phyloP scores from a whole-genome alignment of 306 rosid species.

The Vicia faba region DNA sequence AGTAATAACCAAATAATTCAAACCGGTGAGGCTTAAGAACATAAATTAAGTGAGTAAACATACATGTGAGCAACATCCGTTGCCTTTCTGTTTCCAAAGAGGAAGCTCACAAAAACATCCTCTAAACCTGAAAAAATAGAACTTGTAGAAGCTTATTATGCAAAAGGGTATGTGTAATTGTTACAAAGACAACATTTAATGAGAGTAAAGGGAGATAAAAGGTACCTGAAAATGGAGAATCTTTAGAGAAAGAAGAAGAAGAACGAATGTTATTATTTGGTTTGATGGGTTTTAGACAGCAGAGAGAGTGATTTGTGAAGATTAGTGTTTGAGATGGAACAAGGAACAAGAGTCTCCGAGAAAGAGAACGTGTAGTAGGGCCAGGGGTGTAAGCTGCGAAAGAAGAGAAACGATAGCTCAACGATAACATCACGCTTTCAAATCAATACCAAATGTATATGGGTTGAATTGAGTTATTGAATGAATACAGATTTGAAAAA shows the following conservation, averaged over 20 bases:
- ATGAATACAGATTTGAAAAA: no score
- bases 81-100: conserved; percentile 78
- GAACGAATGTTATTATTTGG: conserved; percentile 28
- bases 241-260: conserved; percentile 34
- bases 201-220: not conserved
- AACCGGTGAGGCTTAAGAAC: conserved; percentile 6
- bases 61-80: conserved; percentile 92
- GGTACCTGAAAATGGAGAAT: conserved; percentile 57
- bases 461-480: no score
- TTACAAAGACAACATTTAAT: conserved; percentile 8
- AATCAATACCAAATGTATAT: no score
- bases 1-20: conserved; percentile 6
- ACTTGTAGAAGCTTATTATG: conserved; percentile 2
- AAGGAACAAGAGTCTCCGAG: not conserved
- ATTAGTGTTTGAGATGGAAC: conserved; percentile 18
- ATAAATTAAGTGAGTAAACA: no score
- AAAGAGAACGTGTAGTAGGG: conserved; percentile 13
- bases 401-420: conserved; percentile 28
- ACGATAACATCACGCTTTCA: conserved; percentile 36
- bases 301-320: conserved; percentile 30
- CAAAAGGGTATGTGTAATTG: not conserved
- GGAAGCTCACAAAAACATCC: conserved; percentile 61
- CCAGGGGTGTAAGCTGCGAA: conserved; percentile 15
- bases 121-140: conserved; percentile 59
- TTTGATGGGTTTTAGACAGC: conserved; percentile 27